phyloP scores from a whole-genome alignment of 2,329 filamentous ascomycete genomes.

The Verticillium nubilum region DNA sequence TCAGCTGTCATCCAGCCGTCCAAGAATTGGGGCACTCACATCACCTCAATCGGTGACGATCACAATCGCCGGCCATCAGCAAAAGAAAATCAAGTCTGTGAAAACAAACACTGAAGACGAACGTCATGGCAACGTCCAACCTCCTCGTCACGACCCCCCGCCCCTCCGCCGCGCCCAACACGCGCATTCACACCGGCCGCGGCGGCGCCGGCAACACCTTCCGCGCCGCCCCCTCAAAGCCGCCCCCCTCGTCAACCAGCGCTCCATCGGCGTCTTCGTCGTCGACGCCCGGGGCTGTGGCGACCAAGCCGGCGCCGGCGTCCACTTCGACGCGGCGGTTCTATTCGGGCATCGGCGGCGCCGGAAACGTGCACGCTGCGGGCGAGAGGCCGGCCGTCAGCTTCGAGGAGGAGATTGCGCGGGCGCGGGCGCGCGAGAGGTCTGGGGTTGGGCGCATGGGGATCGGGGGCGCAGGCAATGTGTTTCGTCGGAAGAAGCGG shows the following conservation, averaged over 20 bases:
- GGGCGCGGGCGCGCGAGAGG: slow-evolving; percentile 11
- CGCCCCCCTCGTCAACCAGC: slow-evolving; percentile 36
- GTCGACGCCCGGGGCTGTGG: slow-evolving; percentile 35
- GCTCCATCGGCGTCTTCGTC: slow-evolving; percentile 35
- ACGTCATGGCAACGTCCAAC: slow-evolving; percentile 22
- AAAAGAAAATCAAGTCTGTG: background rate
- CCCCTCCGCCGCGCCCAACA: slow-evolving; percentile 38
- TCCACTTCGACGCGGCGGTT: slow-evolving; percentile 43
- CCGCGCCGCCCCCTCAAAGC: slow-evolving; percentile 34
- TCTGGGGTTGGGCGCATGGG: slow-evolving; percentile 12
- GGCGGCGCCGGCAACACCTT: slow-evolving; percentile 53
- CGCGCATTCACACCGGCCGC: slow-evolving; percentile 47
- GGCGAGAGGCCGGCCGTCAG: slow-evolving; percentile 18
- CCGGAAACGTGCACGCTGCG: slow-evolving; percentile 63
- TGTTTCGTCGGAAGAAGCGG: slow-evolving; percentile 56
- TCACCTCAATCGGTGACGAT: no score
- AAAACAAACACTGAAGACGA: background rate
- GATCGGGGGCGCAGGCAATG: slow-evolving; percentile 46
- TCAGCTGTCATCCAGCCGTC: background rate
- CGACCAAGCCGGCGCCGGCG: no score
- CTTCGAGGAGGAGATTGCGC: slow-evolving; percentile 14
- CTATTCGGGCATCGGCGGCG: slow-evolving; percentile 62
- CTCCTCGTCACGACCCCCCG: slow-evolving; percentile 43
- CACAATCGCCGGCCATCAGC: background rate
- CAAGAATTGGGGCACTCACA: no score